Conservation (phyloP, 2,329 filamentous ascomycete species). For the Pseudonectria buxi region DNA sequence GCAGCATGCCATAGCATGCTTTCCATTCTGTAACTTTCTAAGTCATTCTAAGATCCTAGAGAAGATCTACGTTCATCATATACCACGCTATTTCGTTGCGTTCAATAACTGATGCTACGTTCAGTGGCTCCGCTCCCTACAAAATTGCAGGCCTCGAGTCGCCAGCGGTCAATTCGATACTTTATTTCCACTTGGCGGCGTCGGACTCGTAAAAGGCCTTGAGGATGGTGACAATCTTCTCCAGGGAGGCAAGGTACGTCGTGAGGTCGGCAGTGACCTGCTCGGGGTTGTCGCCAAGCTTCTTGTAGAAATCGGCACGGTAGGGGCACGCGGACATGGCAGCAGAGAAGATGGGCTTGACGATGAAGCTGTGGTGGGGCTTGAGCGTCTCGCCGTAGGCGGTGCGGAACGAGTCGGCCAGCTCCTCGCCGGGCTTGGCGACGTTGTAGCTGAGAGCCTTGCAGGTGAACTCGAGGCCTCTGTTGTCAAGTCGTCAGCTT, state of each 20-base stretch:
- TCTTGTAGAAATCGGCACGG: slow-evolving; percentile 85
- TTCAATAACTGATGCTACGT: not conserved
- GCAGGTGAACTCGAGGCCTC: slow-evolving; percentile 89
- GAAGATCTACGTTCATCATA: no score
- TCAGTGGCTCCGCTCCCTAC: no score
- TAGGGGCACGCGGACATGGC: slow-evolving; percentile 93
- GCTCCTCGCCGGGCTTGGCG: slow-evolving; percentile 61
- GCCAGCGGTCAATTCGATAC: not conserved
- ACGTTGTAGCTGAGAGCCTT: slow-evolving; percentile 76
- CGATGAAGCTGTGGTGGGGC: slow-evolving; percentile 79
- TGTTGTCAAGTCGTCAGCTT: slow-evolving; percentile 30
- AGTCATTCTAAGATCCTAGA: no score
- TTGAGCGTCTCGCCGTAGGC: slow-evolving; percentile 86
- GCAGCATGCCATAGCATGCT: no score
- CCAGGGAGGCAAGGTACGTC: slow-evolving; percentile 68
- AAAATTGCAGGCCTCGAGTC: not conserved
- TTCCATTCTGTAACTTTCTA: no score
- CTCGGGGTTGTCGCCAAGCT: slow-evolving; percentile 63
- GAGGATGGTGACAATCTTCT: slow-evolving; percentile 73
- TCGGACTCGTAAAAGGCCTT: slow-evolving; percentile 50
- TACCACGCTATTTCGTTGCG: not conserved
- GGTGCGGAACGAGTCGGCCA: slow-evolving; percentile 76
- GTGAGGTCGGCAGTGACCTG: slow-evolving; percentile 60
- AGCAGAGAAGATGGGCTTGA: slow-evolving; percentile 88
- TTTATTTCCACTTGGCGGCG: slow-evolving; percentile 50